phyloP scores from a whole-genome alignment of 768 basidiomycete species.

The Russula sp. region DNA sequence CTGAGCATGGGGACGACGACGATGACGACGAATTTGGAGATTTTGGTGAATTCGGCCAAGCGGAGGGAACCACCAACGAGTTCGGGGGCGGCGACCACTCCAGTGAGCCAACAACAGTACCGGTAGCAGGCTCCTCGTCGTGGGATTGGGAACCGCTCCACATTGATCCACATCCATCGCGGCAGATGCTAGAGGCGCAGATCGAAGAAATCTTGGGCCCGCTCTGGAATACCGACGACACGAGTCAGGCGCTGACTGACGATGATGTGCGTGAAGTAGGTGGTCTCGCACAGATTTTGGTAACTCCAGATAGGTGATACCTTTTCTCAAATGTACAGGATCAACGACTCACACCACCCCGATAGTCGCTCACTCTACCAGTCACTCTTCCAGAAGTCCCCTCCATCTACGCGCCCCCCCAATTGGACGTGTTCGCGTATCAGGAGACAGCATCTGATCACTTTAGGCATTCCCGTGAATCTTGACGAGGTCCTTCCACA shows the following conservation, averaged over 20 bases:
- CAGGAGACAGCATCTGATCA: constrained; percentile 82
- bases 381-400: constrained; percentile 54
- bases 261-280: constrained; percentile 74
- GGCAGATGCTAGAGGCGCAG: constrained; percentile 48
- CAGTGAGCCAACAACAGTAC: constrained; percentile 32
- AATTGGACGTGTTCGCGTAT: constrained; percentile 94
- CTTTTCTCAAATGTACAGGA: constrained; percentile 10
- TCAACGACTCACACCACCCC: constrained; percentile 25
- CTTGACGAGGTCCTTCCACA: constrained; percentile 84
- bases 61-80: constrained; percentile 28
- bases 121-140: constrained; percentile 37
- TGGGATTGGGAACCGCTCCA: constrained; percentile 52
- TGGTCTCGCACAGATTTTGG: constrained; percentile 72
- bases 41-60: constrained; percentile 83
- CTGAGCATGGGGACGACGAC: constrained; percentile 27
- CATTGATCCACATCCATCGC: constrained; percentile 57
- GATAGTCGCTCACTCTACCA: constrained; percentile 74
- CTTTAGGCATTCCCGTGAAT: constrained; percentile 91
- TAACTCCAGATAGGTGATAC: constrained; percentile 64
- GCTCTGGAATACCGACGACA: constrained; percentile 51
- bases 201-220: constrained; percentile 59
- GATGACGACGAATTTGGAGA: constrained; percentile 80
- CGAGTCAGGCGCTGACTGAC: constrained; percentile 49
- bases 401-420: constrained; percentile 73
- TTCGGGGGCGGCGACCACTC: constrained; percentile 35